These are phyloP conservation scores for Filosporella fistucella DNA, from an alignment of 495 filamentous ascomycete genomes.

Conservation along the genomic window DNA sequence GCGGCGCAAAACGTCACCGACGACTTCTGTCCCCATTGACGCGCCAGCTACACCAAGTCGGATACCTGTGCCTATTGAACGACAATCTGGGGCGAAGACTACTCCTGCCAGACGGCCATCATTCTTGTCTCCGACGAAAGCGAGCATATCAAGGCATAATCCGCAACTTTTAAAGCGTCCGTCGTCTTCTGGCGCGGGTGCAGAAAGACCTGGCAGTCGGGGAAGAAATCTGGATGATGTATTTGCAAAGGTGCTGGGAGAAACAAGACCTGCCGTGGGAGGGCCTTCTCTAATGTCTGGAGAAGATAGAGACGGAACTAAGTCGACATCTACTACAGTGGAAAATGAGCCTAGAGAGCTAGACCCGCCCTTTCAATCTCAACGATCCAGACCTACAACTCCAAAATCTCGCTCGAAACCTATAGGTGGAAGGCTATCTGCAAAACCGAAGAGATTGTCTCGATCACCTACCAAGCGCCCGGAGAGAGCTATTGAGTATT, in stretches of 20 bases:
- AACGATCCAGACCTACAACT: not conserved
- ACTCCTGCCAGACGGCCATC: conserved; percentile 44
- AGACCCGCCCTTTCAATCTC: not conserved
- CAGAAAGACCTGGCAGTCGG: conserved; percentile 8
- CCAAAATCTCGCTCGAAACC: not conserved
- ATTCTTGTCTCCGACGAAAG: conserved; percentile 61
- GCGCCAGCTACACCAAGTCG: conserved; percentile 21
- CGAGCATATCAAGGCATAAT: conserved; percentile 59
- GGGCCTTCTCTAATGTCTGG: not conserved
- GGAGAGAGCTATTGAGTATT: conserved; percentile 8
- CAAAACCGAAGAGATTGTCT: conserved; percentile 22
- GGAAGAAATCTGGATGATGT: conserved; percentile 19
- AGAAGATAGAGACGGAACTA: conserved; percentile 2
- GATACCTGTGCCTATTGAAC: conserved; percentile 18
- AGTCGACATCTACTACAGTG: conserved; percentile 8
- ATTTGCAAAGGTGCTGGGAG: conserved; percentile 16
- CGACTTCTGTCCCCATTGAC: conserved; percentile 30
- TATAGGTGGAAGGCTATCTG: conserved; percentile 7
- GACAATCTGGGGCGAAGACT: conserved; percentile 7
- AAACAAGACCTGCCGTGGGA: conserved; percentile 3
- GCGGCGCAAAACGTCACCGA: conserved; percentile 55
- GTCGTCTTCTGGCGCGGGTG: conserved; percentile 21
- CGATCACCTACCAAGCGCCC: conserved; percentile 15
- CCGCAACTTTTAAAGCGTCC: conserved; percentile 52
- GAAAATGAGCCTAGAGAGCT: conserved; percentile 8